A percentile compares a stretch with the other conserved stretches of the same genome.
Evolutionary conservation across 2,329 filamentous ascomycete species (phyloP).

Genomic region (Apiospora aurea): DNA sequence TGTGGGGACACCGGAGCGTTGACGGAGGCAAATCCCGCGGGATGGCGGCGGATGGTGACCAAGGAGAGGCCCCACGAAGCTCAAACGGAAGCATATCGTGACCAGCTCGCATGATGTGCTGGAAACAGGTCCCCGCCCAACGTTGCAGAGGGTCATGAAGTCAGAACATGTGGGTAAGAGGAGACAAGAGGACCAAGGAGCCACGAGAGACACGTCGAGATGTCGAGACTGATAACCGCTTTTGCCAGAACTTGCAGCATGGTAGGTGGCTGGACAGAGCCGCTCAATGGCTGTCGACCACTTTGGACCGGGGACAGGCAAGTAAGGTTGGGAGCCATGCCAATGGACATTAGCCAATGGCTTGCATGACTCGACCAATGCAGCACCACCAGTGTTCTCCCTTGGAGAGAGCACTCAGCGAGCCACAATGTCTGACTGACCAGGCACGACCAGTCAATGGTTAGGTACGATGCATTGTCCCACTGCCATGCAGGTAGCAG

Average conservation of each 20-base stretch:
- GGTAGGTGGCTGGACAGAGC: neutral
- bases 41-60: slow-evolving; percentile 25
- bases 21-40: slow-evolving; percentile 32
- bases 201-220: neutral
- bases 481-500: neutral
- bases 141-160: neutral
- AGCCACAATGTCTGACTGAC: slow-evolving; percentile 1
- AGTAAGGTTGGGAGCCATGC: neutral
- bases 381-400: neutral
- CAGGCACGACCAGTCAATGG: neutral
- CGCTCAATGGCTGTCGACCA: neutral
- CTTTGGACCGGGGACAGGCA: neutral
- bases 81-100: neutral
- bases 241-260: neutral
- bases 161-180: neutral
- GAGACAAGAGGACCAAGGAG: neutral
- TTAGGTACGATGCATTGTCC: neutral
- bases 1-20: slow-evolving; percentile 32
- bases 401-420: neutral
- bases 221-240: neutral
- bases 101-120: slow-evolving; percentile 3
- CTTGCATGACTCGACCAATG: neutral
- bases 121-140: neutral
- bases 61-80: neutral
- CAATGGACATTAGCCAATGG: neutral